Percentiles rank a stretch among this genome's conserved stretches.
Evolutionary conservation across 2,329 filamentous ascomycete genomes (phyloP).

Genomic region (Scedosporium boydii): DNA sequence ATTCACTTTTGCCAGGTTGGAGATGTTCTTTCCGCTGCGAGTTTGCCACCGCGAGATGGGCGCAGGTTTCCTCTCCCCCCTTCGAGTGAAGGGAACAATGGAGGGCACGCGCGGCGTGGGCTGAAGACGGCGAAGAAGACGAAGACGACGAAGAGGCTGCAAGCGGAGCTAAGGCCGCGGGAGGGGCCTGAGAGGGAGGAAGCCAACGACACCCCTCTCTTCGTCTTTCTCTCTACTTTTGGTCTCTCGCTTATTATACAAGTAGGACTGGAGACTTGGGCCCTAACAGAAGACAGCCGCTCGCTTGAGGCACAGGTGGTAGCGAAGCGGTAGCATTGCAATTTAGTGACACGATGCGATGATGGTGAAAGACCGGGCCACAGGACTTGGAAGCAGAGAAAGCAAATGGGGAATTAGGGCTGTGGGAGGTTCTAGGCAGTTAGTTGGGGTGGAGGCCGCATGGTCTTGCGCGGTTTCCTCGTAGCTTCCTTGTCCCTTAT

Average conservation of each 20-base stretch:
- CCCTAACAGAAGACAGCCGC: not conserved
- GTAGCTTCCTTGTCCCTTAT: not conserved
- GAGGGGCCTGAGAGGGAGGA: not conserved
- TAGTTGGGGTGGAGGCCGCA: not conserved
- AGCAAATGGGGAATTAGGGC: conserved; percentile 1
- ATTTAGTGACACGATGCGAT: not conserved
- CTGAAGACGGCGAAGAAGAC: not conserved
- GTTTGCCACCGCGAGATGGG: not conserved
- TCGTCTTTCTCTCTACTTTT: not conserved
- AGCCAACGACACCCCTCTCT: not conserved
- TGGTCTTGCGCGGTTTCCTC: not conserved
- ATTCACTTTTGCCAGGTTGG: not conserved
- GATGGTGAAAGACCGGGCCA: not conserved
- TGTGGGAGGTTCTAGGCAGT: not conserved
- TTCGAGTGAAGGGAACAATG: not conserved
- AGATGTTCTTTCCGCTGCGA: not conserved
- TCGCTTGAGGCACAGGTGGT: not conserved
- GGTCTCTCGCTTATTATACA: not conserved
- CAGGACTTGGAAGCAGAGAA: not conserved
- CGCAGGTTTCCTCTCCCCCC: not conserved
- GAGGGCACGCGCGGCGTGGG: not conserved
- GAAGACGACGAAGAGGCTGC: not conserved
- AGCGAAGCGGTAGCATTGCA: not conserved
- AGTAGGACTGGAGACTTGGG: not conserved
- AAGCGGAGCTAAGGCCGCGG: not conserved